A percentile compares a stretch with the other conserved stretches of the same genome.
Evolutionary conservation across 202 grass and related monocot genomes (phyloP).

Genomic region (Digitaria exilis): DNA sequence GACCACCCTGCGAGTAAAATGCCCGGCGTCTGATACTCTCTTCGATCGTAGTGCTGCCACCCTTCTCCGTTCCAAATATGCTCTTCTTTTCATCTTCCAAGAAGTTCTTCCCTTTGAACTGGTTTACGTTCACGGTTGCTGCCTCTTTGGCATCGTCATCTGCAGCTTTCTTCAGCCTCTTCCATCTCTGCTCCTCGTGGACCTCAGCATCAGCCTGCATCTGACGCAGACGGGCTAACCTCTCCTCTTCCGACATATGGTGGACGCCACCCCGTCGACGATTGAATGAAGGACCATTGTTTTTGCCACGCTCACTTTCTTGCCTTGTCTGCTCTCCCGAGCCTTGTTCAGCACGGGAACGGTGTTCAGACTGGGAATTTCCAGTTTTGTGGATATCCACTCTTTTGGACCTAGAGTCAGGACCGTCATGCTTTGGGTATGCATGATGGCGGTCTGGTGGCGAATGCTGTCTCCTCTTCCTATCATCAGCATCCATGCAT

Average conservation of each 20-base stretch:
- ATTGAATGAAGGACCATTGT: conserved; percentile 37
- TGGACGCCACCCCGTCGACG: conserved; percentile 58
- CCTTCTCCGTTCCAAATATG: conserved; percentile 85
- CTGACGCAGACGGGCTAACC: conserved; percentile 69
- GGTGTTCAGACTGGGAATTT: conserved; percentile 35
- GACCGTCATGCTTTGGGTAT: conserved; percentile 40
- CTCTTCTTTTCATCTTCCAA: conserved; percentile 81
- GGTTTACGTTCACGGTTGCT: conserved; percentile 29
- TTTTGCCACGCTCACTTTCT: conserved; percentile 36
- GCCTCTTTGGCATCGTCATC: conserved; percentile 65
- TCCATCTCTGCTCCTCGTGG: conserved; percentile 95
- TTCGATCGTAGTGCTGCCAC: conserved; percentile 83
- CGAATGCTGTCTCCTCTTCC: conserved; percentile 50
- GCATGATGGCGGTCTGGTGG: conserved; percentile 17
- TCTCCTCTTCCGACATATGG: conserved; percentile 92
- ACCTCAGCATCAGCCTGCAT: conserved; percentile 85
- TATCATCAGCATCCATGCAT: conserved; percentile 42
- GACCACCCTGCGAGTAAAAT: conserved; percentile 80
- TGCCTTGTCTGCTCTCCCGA: conserved; percentile 42
- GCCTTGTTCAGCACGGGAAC: conserved; percentile 36
- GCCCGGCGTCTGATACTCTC: conserved; percentile 92
- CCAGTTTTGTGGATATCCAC: neutral
- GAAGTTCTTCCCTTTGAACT: conserved; percentile 84
- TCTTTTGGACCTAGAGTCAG: conserved; percentile 43
- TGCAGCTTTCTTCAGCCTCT: conserved; percentile 84